phyloP scores from a whole-genome alignment of 495 filamentous ascomycete species.

The Rostrohypoxylon terebratum region DNA sequence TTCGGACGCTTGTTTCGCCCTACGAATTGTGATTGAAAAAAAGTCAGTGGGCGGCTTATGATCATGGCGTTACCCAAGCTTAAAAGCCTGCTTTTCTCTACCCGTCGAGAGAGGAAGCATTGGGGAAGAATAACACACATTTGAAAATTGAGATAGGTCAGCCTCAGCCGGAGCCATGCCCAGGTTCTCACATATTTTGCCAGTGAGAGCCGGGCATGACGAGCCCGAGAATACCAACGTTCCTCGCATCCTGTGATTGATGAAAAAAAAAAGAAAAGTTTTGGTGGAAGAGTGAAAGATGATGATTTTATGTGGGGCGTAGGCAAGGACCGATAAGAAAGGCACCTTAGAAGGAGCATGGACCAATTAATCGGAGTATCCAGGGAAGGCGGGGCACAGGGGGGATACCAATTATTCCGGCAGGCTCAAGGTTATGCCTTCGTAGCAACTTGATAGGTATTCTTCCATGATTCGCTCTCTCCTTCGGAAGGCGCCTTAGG shows the following conservation, averaged over 20 bases:
- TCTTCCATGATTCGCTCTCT: constrained; percentile 19
- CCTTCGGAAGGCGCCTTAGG: constrained; percentile 15
- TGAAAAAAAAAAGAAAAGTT: constrained; percentile 46
- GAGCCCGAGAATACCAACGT: constrained; percentile 69
- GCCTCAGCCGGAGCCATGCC: constrained; percentile 68
- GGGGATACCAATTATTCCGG: constrained; percentile 21
- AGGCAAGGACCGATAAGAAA: constrained; percentile 31
- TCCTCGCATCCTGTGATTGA: constrained; percentile 62
- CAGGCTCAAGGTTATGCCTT: too few species aligned
- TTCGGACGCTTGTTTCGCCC: constrained; percentile 96
- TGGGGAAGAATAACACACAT: constrained; percentile 55
- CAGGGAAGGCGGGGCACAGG: background rate
- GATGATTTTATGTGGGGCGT: constrained; percentile 47
- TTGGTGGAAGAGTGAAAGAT: constrained; percentile 42
- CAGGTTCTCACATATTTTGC: constrained; percentile 69
- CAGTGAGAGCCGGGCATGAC: constrained; percentile 66
- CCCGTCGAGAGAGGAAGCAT: constrained; percentile 18
- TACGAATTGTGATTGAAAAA: constrained; percentile 80
- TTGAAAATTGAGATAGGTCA: constrained; percentile 70
- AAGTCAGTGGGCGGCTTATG: constrained; percentile 79
- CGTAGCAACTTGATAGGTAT: background rate
- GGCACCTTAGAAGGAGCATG: constrained; percentile 2
- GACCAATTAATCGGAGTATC: constrained; percentile 19
- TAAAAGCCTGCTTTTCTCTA: constrained; percentile 71
- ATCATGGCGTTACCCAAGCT: constrained; percentile 76